Conservation (phyloP, 225 moss, liverwort and hornwort species). For the Pseudoscleropodium purum region DNA sequence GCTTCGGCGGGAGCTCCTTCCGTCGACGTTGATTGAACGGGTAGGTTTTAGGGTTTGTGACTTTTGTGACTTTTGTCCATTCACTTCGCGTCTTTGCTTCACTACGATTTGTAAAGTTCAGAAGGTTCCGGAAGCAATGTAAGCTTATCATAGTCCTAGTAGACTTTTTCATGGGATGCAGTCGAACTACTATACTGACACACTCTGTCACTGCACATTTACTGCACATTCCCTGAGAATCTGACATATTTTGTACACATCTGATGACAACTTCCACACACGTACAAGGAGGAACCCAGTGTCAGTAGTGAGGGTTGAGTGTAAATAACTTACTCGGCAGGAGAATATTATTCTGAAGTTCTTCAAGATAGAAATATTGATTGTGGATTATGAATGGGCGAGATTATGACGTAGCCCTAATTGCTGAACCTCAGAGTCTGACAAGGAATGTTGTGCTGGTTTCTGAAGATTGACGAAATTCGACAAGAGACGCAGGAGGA, state of each 20-base stretch:
- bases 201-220: neutral
- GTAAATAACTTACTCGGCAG: neutral
- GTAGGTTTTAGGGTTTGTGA: neutral
- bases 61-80: neutral
- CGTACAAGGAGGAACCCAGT: neutral
- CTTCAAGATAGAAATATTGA: neutral
- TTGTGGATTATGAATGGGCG: neutral
- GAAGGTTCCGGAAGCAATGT: neutral
- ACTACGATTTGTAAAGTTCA: neutral
- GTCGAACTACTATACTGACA: neutral
- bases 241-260: neutral
- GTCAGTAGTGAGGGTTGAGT: neutral
- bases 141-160: neutral
- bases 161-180: neutral
- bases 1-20: conserved; percentile 43
- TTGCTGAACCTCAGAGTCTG: neutral
- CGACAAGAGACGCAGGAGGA: conserved; percentile 40
- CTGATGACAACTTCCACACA: neutral
- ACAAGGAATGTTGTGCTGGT: neutral
- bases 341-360: neutral
- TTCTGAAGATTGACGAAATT: conserved; percentile 55
- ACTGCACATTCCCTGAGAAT: neutral
- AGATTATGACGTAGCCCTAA: neutral
- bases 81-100: neutral
- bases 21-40: conserved; percentile 54